phyloP scores from a whole-genome alignment of 129 eudicot genomes.

The Cynara cardunculus region DNA sequence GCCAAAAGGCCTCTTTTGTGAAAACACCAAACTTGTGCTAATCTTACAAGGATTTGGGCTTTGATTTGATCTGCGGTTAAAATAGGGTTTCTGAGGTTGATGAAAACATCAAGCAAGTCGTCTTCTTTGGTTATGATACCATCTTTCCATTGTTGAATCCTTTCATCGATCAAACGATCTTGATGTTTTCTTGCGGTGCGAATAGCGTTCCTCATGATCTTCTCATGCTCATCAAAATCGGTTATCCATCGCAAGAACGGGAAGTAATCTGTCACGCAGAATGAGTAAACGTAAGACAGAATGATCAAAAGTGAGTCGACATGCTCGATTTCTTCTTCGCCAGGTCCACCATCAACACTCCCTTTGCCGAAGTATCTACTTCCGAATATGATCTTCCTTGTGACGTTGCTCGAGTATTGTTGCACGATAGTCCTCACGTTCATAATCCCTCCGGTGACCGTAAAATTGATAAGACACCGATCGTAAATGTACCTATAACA shows the following conservation, averaged over 20 bases:
- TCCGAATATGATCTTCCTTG: constrained; percentile 18
- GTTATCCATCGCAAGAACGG: constrained; percentile 28
- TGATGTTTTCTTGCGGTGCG: constrained; percentile 16
- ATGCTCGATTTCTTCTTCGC: constrained; percentile 36
- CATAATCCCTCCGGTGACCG: constrained; percentile 4
- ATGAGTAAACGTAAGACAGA: constrained; percentile 2
- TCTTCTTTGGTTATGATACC: constrained; percentile 12
- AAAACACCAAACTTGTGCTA: neutral
- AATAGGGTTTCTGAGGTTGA: constrained; percentile 10
- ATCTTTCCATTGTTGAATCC: constrained; percentile 26
- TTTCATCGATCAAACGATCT: constrained; percentile 29
- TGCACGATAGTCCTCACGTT: constrained; percentile 17
- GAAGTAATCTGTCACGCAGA: constrained; percentile 29
- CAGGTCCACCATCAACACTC: constrained; percentile 32
- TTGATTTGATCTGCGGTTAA: constrained; percentile 28
- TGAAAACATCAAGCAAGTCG: constrained; percentile 41
- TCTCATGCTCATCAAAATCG: constrained; percentile 37
- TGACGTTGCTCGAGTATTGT: constrained; percentile 36
- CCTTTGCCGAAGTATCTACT: constrained; percentile 31
- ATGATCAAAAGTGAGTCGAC: constrained; percentile 13
- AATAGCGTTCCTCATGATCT: neutral
- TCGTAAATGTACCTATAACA: neutral
- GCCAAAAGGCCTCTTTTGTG: too few relatives aligned
- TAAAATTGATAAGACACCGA: neutral
- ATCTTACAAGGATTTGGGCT: constrained; percentile 33